A percentile compares a stretch with the other conserved stretches of the same genome.
These are phyloP conservation scores for Candida sp. DNA, from an alignment of 1,139 yeast species.

Conservation along the genomic window DNA sequence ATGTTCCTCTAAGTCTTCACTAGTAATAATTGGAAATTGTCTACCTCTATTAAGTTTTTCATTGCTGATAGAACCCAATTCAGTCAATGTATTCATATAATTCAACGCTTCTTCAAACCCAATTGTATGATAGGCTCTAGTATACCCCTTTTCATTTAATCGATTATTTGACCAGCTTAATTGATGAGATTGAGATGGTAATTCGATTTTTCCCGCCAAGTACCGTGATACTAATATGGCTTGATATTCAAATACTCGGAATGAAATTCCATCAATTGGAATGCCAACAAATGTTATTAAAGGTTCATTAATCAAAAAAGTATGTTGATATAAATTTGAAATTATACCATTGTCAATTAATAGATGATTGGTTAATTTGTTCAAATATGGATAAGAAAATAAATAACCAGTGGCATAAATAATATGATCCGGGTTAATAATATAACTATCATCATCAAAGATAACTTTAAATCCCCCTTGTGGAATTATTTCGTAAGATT, in stretches of 20 bases:
- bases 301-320: constrained; percentile 35
- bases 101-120: constrained; percentile 21
- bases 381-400: constrained; percentile 40
- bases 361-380: constrained; percentile 18
- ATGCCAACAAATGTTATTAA: constrained; percentile 35
- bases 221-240: constrained; percentile 33
- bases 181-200: constrained; percentile 29
- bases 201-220: constrained; percentile 25
- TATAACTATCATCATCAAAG: constrained; percentile 25
- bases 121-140: constrained; percentile 42
- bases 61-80: constrained; percentile 25
- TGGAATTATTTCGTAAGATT: constrained; percentile 11
- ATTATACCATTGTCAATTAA: constrained; percentile 29
- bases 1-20: constrained; percentile 21
- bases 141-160: constrained; percentile 19
- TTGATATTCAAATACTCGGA: constrained; percentile 41
- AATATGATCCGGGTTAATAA: constrained; percentile 29
- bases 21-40: constrained; percentile 27
- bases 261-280: constrained; percentile 38
- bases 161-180: constrained; percentile 27
- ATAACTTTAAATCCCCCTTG: constrained; percentile 18
- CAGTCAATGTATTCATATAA: constrained; percentile 18
- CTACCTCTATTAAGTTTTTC: constrained; percentile 20
- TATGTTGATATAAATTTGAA: constrained; percentile 33
- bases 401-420: constrained; percentile 46